Conservation (phyloP, 768 basidiomycete species). For the Sporobolomyces roseus region DNA sequence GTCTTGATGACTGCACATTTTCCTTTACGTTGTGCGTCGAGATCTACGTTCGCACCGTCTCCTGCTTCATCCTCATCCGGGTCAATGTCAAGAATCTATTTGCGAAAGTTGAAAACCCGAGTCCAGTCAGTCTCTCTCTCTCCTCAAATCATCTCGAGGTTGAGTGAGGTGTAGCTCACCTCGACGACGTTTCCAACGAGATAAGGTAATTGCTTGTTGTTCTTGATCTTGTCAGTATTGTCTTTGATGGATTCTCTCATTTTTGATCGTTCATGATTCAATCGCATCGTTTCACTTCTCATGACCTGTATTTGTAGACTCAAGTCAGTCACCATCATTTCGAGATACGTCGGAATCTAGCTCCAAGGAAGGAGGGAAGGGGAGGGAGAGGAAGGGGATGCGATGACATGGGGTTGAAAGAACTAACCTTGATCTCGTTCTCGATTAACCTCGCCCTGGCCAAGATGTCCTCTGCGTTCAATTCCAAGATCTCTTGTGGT, state of each 20-base stretch:
- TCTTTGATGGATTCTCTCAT: conserved; percentile 99
- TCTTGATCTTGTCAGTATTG: conserved; percentile 96
- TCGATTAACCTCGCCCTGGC: conserved; percentile 90
- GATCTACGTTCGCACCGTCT: conserved; percentile 90
- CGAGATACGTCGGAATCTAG: too few species aligned
- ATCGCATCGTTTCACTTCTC: conserved; percentile 84
- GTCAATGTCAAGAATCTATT: conserved; percentile 86
- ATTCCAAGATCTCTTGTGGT: conserved; percentile 74
- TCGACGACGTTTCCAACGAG: conserved; percentile 97
- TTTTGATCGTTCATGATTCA: conserved; percentile 87
- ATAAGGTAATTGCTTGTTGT: conserved; percentile 98
- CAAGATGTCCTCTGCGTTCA: conserved; percentile 78
- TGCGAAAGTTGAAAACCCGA: too few species aligned
- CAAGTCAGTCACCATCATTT: neutral
- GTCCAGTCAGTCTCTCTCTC: too few species aligned
- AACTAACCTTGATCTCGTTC: conserved; percentile 83
- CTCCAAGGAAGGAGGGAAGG: too few species aligned
- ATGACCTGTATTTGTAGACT: conserved; percentile 64
- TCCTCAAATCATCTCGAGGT: neutral
- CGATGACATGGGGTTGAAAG: neutral
- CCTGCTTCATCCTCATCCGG: conserved; percentile 60
- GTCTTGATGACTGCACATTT: conserved; percentile 99
- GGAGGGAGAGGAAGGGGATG: neutral
- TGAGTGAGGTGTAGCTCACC: conserved; percentile 53
- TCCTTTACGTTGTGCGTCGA: conserved; percentile 92